phyloP scores from a whole-genome alignment of 2,329 filamentous ascomycete genomes.

The Diaporthe eres region DNA sequence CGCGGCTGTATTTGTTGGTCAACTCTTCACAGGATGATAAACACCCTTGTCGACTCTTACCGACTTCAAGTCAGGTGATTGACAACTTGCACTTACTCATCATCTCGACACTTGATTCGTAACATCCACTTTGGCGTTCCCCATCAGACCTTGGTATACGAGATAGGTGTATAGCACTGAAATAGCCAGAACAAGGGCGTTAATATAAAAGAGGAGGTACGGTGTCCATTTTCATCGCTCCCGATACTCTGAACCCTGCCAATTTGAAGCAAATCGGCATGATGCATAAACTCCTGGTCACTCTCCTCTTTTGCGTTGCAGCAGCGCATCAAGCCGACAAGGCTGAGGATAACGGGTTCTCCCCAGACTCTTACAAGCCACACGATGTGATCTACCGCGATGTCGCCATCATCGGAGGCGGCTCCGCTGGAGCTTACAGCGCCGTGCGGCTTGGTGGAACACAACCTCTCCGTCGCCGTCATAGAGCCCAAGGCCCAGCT shows the following conservation, averaged over 20 bases:
- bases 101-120: background rate
- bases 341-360: background rate
- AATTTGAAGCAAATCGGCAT: background rate
- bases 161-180: background rate
- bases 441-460: background rate
- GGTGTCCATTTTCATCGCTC: too few species aligned
- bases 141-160: background rate
- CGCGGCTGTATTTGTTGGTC: background rate
- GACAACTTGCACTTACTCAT: background rate
- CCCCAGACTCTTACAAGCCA: background rate
- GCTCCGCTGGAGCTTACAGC: background rate
- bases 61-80: background rate
- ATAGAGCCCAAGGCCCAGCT: background rate
- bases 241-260: background rate
- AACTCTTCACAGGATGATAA: background rate
- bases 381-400: background rate
- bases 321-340: background rate
- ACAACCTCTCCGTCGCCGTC: background rate
- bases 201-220: background rate
- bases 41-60: background rate
- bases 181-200: background rate
- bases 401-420: conserved; percentile 2
- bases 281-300: background rate
- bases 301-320: background rate
- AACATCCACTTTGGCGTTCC: background rate